These are phyloP conservation scores for Raffaelea albimanens DNA, from an alignment of 2,329 filamentous ascomycete species.

Conservation along the genomic window DNA sequence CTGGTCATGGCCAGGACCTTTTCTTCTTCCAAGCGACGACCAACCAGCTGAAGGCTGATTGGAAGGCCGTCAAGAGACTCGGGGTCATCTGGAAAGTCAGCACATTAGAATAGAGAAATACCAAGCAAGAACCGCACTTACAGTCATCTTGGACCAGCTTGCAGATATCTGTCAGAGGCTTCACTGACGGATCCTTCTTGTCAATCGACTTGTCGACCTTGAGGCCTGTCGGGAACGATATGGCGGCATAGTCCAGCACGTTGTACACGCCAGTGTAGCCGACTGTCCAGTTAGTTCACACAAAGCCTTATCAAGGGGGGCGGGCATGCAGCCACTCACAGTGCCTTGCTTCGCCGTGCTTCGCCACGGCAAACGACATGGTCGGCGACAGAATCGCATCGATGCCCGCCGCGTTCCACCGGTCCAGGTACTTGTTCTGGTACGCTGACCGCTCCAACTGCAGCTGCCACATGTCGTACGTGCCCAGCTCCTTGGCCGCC, in stretches of 20 bases:
- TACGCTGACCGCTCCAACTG: constrained; percentile 34
- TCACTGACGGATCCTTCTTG: constrained; percentile 17
- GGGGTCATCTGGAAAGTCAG: constrained; percentile 7
- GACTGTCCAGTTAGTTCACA: constrained; percentile 20
- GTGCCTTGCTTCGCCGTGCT: constrained; percentile 33
- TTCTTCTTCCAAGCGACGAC: constrained; percentile 29
- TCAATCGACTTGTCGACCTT: constrained; percentile 31
- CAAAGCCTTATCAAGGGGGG: no score
- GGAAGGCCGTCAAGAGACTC: constrained; percentile 13
- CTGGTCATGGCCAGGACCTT: constrained; percentile 26
- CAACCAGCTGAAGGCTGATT: constrained; percentile 26
- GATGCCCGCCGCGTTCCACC: constrained; percentile 37
- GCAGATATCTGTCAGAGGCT: constrained; percentile 27
- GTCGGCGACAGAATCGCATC: constrained; percentile 56
- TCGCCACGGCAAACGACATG: constrained; percentile 32
- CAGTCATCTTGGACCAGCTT: constrained; percentile 30
- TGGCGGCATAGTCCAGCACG: constrained; percentile 35
- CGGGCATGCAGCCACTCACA: constrained; percentile 19
- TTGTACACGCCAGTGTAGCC: constrained; percentile 42
- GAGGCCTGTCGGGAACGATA: constrained; percentile 36
- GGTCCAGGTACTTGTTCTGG: constrained; percentile 35
- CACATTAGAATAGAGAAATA: background rate
- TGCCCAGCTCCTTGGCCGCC: constrained; percentile 27
- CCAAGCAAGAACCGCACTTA: constrained; percentile 19
- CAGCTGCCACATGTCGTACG: constrained; percentile 37